Evolutionary conservation across 176 grass and related monocot genomes (phyloP), one percentile per base, ranked within the genome.

Genomic region (Puccinellia tenuiflora): DNA sequence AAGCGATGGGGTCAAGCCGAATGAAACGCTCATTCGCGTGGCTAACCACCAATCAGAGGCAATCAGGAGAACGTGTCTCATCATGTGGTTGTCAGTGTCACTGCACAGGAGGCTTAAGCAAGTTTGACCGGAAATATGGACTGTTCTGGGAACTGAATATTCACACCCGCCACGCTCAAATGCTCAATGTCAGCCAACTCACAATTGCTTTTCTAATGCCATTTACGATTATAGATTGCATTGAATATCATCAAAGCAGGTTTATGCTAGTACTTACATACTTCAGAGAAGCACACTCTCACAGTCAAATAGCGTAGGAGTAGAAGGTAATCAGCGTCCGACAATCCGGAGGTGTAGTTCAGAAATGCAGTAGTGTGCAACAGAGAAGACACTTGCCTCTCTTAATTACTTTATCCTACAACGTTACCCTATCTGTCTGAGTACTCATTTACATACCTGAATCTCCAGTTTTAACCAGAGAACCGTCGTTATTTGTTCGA

Each of bases 1-100:
- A 79, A 51, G 88, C 73, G 43, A 86, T 82, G 72, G 84, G 88
- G 79, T 78, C 88, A 54, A 54, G 64, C 30, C 64, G 34, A 73
- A 67, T 74, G 26, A 54, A 70, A 51, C 63, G 9, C 46, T 73
- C 70, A 77, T 64, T 26, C 50, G 26, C 64, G 67, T 35, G 21
- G 75, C 83, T 78, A 78, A 90, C 84, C 16, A 90, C 88, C 79
- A 35, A 45, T 77, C 45, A 9, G 21, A 82, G 15, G 21, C 45
- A 79, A 20, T 39, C 66, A 56, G 28, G 43, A 65, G 34, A 57
- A 3, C 76, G 12, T 82, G 21, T 24, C 55, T n/a, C n/a, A 51
- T 87, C 64, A 43, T 81, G 28, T 39, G 83, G 83, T 25, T 47
- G 78, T 77, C 67, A 56, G 8, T 78, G 88, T 78, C 73, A 63